Evolutionary conservation across 176 grass and related monocot genomes (phyloP), one percentile per base, ranked within the genome.

Genomic region (Pontederia paniculata): DNA sequence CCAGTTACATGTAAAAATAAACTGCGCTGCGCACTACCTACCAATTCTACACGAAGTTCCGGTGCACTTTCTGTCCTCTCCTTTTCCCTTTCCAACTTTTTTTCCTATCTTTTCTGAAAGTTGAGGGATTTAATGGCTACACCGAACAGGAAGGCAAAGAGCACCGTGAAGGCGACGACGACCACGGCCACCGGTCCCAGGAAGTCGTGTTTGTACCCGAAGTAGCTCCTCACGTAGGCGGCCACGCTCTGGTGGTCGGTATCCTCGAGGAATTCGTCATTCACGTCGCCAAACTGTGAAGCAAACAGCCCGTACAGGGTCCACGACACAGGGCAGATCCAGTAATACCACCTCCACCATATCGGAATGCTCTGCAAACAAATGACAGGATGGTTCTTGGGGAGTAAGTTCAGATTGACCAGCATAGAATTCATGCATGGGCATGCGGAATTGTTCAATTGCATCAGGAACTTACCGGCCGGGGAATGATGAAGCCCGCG

Each of bases 401-500:
- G 1, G 28, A 37, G 3, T 37, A 6, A 37, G 28, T 37, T 37
- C 28, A 37, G 28, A 37, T 37, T 6, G 28, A 2, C 28, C 28
- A 37, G 28, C 28, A 37, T 37, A 37, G 28, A 37, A 37, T 37
- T 37, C 28, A 37, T 37, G 28, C 28, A 37, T 37, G 28, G n/a
- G 28, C 28, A 37, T 37, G 28, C 0, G 28, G 28, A 37, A 37
- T 37, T 37, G 28, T 37, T 37, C 28, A 37, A 37, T 2, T 37
- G 28, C 7, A 37, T 37, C 28, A 37, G 28, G 28, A 5, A 73
- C 88, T 84, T 68, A 94, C 88, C 43, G 83, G 78, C 70, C 77
- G 67, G 52, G 83, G 88, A 59, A 80, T 78, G 57, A 94, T 65
- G 54, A 83, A 94, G 60, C 88, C 88, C 0, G 88, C 83, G 88